phyloP scores from a whole-genome alignment of 208 protist species.

The Angomonas ambiguus region DNA sequence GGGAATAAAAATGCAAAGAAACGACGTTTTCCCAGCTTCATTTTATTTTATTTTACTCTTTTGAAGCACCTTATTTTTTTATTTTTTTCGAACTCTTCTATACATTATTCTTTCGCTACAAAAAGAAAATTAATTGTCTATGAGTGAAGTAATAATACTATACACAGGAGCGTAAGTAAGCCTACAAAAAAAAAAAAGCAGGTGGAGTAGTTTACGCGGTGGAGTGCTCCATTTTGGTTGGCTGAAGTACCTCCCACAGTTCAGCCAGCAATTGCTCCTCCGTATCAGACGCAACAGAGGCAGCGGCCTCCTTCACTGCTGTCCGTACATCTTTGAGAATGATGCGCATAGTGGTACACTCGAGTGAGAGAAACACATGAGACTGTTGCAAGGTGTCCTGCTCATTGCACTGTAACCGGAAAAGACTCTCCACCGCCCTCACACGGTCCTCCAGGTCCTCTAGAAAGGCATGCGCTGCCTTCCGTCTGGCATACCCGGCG shows the following conservation, averaged over 20 bases:
- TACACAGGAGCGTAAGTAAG: too few species aligned
- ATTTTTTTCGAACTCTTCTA: background rate
- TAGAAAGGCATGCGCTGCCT: conserved; percentile 31
- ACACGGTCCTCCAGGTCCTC: conserved; percentile 37
- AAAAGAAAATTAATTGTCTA: background rate
- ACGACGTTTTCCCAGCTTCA: background rate
- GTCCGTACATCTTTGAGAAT: conserved; percentile 38
- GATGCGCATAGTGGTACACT: conserved; percentile 46
- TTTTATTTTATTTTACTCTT: background rate
- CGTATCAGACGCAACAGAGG: background rate
- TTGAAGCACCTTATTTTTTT: background rate
- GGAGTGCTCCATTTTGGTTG: background rate
- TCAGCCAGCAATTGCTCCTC: conserved; percentile 25
- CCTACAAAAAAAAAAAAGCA: background rate
- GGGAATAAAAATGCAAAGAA: background rate
- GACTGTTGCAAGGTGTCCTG: conserved; percentile 63
- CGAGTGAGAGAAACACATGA: conserved; percentile 39
- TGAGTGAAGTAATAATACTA: too few species aligned
- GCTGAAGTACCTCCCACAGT: conserved; percentile 1
- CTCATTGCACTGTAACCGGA: conserved; percentile 54
- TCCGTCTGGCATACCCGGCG: conserved; percentile 29
- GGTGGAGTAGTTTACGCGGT: background rate
- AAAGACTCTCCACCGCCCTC: conserved; percentile 39
- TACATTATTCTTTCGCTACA: conserved; percentile 1
- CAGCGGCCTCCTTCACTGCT: conserved; percentile 14